Percentiles rank a stretch among this genome's conserved stretches.
These are phyloP conservation scores for Ambispora gerdemannii DNA, from an alignment of 192 early-diverging fungal species.

Conservation along the genomic window DNA sequence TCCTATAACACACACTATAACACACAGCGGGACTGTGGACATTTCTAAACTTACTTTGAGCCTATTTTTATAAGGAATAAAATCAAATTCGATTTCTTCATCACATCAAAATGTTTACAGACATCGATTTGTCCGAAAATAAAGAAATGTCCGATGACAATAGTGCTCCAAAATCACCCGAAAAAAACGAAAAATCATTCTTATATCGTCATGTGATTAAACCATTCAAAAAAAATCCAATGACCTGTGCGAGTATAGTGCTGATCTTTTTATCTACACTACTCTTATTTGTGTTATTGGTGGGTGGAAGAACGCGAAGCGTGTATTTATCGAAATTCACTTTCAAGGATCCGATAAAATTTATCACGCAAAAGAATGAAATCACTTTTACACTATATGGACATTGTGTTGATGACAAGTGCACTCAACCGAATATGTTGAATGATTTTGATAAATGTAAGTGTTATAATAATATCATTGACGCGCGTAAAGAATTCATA, in stretches of 20 bases:
- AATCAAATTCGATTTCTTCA: not conserved
- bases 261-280: constrained; percentile 4
- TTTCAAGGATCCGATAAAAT: not conserved
- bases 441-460: constrained; percentile 27
- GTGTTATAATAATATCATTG: not conserved
- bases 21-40: constrained; percentile 25
- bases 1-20: not conserved
- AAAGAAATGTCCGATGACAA: too few relatives aligned
- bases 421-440: not conserved
- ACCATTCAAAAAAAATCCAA: not conserved
- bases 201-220: not conserved
- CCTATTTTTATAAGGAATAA: not conserved
- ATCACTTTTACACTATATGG: constrained; percentile 25
- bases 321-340: constrained; percentile 9
- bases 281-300: constrained; percentile 5
- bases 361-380: not conserved
- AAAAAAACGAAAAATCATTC: not conserved
- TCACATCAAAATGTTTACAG: not conserved
- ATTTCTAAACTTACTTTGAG: not conserved
- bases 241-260: not conserved
- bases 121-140: not conserved
- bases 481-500: not conserved
- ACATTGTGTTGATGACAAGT: constrained; percentile 20
- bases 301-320: not conserved
- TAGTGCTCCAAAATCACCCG: not conserved